Percentiles rank a stretch among this genome's conserved stretches.
Conservation (phyloP, 2,329 filamentous ascomycete species). For the Calonectria pseudoreteaudii region DNA sequence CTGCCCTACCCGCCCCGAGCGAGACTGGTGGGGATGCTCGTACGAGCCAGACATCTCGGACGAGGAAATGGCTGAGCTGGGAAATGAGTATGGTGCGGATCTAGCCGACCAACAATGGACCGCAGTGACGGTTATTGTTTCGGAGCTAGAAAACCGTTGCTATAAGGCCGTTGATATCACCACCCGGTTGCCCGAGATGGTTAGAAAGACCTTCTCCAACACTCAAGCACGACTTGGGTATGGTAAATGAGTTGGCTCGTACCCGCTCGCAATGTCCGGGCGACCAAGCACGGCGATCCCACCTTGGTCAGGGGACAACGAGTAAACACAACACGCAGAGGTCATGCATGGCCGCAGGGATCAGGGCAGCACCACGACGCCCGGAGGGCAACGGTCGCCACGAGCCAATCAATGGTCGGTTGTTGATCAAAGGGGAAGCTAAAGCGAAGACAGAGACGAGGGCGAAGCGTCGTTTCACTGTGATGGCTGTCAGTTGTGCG, state of each 20-base stretch:
- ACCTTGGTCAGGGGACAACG: conserved; percentile 25
- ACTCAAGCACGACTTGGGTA: conserved; percentile 10
- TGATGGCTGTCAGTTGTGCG: conserved; percentile 11
- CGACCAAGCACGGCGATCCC: conserved; percentile 25
- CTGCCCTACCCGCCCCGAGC: conserved; percentile 7
- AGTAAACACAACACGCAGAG: conserved; percentile 27
- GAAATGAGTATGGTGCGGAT: not conserved
- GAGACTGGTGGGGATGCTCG: conserved; percentile 13
- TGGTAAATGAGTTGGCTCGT: not conserved
- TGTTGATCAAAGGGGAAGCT: conserved; percentile 30
- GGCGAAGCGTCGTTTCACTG: conserved; percentile 25
- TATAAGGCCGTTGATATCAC: conserved; percentile 20
- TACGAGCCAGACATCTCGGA: conserved; percentile 11
- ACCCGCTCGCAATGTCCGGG: conserved; percentile 14
- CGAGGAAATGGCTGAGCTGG: conserved; percentile 3
- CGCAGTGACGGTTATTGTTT: not conserved
- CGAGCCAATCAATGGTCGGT: conserved; percentile 27
- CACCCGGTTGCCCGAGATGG: conserved; percentile 3
- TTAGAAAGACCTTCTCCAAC: conserved; percentile 14
- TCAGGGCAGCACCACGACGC: conserved; percentile 31
- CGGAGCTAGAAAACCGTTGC: conserved; percentile 4
- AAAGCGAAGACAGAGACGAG: conserved; percentile 14
- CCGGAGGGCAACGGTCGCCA: conserved; percentile 22
- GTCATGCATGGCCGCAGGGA: conserved; percentile 43
- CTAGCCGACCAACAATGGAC: conserved; percentile 5